Conservation (phyloP, 2,329 filamentous ascomycete species). For the Fusarium piperis region DNA sequence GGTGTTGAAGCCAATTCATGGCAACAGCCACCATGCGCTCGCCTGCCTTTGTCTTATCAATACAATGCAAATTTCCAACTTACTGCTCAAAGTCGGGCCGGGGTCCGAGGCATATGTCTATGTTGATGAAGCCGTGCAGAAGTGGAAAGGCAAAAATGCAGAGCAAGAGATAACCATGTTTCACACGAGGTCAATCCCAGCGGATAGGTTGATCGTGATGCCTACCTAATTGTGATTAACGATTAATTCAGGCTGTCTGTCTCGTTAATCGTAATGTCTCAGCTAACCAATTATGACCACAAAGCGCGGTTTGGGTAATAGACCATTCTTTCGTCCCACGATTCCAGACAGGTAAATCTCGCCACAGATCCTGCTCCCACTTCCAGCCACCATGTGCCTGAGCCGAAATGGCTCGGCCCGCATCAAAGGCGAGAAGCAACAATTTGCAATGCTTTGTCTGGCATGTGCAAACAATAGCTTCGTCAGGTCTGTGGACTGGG, state of each 20-base stretch:
- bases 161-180: neutral
- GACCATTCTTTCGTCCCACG: neutral
- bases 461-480: slow-evolving; percentile 4
- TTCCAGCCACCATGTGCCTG: neutral
- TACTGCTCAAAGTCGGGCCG: neutral
- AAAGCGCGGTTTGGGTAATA: neutral
- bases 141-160: neutral
- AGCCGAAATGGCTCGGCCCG: neutral
- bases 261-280: rapidly evolving
- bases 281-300: rapidly evolving
- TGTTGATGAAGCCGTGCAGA: neutral
- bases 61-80: neutral
- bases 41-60: neutral
- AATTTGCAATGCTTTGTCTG: neutral
- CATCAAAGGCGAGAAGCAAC: neutral
- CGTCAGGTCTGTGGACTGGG: neutral
- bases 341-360: neutral
- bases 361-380: neutral
- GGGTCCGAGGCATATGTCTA: neutral
- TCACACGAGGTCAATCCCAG: neutral
- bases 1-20: neutral
- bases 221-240: neutral
- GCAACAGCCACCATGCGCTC: neutral
- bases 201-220: neutral
- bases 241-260: rapidly evolving